Evolutionary conservation across 495 filamentous ascomycete genomes (phyloP), one percentile per base, ranked within the genome.

Genomic region (Penicillium daleae): DNA sequence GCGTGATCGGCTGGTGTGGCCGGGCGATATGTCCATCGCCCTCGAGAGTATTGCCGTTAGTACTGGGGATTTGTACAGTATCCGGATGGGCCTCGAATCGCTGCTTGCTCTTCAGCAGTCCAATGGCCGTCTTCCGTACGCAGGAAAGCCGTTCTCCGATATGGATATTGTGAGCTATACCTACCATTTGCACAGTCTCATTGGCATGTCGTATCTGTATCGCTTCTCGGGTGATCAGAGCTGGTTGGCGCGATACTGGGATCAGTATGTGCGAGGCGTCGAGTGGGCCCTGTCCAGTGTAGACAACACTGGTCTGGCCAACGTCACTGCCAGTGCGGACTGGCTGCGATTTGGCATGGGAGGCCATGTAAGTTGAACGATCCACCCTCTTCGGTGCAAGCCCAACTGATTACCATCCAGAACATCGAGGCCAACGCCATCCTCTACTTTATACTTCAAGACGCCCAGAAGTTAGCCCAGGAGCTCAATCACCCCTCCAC

Each of bases 1-100:
- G 64, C 55, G 67, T 2, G 84, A 88, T 64, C 78, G 84, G 0
- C 71, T 86, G 9, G 80, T 86, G 6, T 86, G 83, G 82, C 78
- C 83, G 8, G 81, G 83, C 9, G 85, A 88, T 64, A 85, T 87
- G 78, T 82, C 80, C 17, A 81, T 88, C 39, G 80, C 82, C 12
- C 74, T 82, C 6, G 78, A 82, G 15, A 74, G 78, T 21, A 78
- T 82, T 13, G 81, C 81, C 37, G 83, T 85, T 17, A 83, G 79
- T 50, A 83, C 82, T 22, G 80, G 80, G 0, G 84, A 86, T 68
- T 69, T 87, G 4, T 77, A 82, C 49, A 81, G 79, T 55, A 76
- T 86, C 3, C 81, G 76, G 61, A 87, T 82, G 63, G 81, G 80
- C 0, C 59, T 87, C 44, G 77, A 83, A 63, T 72, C 78, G 1